These are phyloP conservation scores for Botrytis porri DNA, from an alignment of 2,329 filamentous ascomycete species.

Conservation along the genomic window DNA sequence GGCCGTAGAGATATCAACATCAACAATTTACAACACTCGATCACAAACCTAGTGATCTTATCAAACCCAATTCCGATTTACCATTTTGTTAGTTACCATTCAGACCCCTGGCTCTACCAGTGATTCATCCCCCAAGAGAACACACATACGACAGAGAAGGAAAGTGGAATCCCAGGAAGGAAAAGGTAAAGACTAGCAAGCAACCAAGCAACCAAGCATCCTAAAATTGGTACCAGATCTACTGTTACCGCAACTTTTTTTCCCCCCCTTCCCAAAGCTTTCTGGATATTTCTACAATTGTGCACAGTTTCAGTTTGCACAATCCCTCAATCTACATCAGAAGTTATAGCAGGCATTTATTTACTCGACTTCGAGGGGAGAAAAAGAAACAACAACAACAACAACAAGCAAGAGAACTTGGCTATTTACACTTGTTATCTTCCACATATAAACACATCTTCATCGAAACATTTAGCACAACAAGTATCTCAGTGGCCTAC, in stretches of 20 bases:
- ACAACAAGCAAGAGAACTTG: not conserved
- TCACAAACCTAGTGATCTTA: not conserved
- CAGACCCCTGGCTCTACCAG: not conserved
- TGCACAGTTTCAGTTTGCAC: not conserved
- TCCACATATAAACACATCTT: not conserved
- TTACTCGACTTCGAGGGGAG: not conserved
- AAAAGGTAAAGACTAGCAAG: not conserved
- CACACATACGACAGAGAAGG: not conserved
- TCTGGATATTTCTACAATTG: not conserved
- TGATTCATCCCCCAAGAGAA: not conserved
- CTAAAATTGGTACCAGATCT: not conserved
- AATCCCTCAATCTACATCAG: not conserved
- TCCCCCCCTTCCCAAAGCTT: not conserved
- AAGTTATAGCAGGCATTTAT: not conserved
- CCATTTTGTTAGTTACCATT: not conserved
- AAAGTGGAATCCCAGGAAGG: not conserved
- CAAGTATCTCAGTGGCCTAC: conserved; percentile 1
- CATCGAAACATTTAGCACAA: not conserved
- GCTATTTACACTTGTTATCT: not conserved
- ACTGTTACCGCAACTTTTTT: not conserved
- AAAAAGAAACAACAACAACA: not conserved
- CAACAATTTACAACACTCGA: not conserved
- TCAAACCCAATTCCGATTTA: not conserved
- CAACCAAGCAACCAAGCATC: not conserved
- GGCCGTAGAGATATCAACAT: not conserved